Evolutionary conservation across 331 rosid genomes (phyloP), one percentile per base, ranked within the genome.

Genomic region (Pyracantha coccinea): DNA sequence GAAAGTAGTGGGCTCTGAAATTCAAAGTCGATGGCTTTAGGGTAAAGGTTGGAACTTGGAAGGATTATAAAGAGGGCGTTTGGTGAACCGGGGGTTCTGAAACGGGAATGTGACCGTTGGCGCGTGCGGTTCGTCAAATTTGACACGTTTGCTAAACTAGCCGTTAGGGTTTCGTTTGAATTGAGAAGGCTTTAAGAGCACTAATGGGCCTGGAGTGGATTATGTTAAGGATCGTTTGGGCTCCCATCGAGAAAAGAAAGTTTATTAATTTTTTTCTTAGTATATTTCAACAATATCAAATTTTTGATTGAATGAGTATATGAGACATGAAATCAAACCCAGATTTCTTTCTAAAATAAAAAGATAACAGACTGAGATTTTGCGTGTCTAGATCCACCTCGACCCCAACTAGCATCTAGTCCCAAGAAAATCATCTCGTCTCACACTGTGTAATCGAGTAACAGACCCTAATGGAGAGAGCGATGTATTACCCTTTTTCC

Each of bases 81-180:
- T 2, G 8, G 19, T 23, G 60, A 72, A 80, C 79, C 79, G 1
- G 55, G 55, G 32, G 79, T 53, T 77, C 41, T 9, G 52, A 19
- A 31, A 78, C 29, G 23, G 38, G 21, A 80, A 87, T 71, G 65
- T 87, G 97, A 89, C 98, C 98, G 98, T 93, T 93, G 90, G 91
- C 72, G 92, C 84, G 79, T 75, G 82, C 35, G 35, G 59, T n/a
- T 64, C 76, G 57, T 64, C 52, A 19, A 2, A 21, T 21, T 33
- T 8, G 45, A 44, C 73, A 20, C 80, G 76, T 69, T 69, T 71
- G 6, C 73, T 64, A 76, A 91, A 89, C 86, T 91, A 93, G 96
- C 98, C 98, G 98, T 93, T 93, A 45, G 66, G 14, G 60, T 44
- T 24, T 50, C 14, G 53, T 68, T 73, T 69, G 62, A 63, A 47